phyloP scores from a whole-genome alignment of 805 yeast genomes.

The Suhomyces prunicola region DNA sequence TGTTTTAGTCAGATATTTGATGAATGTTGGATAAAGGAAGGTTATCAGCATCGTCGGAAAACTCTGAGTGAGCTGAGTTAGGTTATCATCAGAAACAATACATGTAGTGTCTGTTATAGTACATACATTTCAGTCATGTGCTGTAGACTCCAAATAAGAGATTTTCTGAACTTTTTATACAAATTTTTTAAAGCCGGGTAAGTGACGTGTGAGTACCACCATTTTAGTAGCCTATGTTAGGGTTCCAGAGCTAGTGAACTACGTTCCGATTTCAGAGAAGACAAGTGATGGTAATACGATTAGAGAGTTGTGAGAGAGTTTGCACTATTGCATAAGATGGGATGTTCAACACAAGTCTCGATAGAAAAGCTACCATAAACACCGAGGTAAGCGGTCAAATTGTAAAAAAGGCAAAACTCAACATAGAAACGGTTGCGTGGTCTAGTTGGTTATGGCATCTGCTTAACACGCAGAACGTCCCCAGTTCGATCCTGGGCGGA shows the following conservation, averaged over 20 bases:
- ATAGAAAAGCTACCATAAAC: too few species aligned
- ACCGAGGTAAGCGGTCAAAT: not conserved
- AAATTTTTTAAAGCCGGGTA: slow-evolving; percentile 2
- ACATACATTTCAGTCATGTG: slow-evolving; percentile 5
- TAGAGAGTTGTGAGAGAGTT: too few species aligned
- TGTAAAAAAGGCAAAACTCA: not conserved
- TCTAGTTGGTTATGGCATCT: slow-evolving; percentile 99
- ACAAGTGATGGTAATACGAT: too few species aligned
- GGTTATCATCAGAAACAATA: slow-evolving; percentile 46
- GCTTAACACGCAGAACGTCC: slow-evolving; percentile 99
- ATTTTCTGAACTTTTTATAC: not conserved
- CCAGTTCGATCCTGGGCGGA: slow-evolving; percentile 99
- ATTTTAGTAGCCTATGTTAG: not conserved
- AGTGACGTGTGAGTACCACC: not conserved
- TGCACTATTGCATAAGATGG: too few species aligned
- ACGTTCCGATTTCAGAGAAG: too few species aligned
- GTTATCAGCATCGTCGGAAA: slow-evolving; percentile 47
- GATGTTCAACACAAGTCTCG: too few species aligned
- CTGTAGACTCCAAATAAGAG: not conserved
- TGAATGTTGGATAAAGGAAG: slow-evolving; percentile 49
- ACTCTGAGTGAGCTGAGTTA: slow-evolving; percentile 60
- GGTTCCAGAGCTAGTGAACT: not conserved
- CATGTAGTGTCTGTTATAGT: not conserved
- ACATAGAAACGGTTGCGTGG: slow-evolving; percentile 73
- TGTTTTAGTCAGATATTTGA: slow-evolving; percentile 23